Evolutionary conservation across 2,329 filamentous ascomycete species (phyloP).

Genomic region (Eutypella sp.): DNA sequence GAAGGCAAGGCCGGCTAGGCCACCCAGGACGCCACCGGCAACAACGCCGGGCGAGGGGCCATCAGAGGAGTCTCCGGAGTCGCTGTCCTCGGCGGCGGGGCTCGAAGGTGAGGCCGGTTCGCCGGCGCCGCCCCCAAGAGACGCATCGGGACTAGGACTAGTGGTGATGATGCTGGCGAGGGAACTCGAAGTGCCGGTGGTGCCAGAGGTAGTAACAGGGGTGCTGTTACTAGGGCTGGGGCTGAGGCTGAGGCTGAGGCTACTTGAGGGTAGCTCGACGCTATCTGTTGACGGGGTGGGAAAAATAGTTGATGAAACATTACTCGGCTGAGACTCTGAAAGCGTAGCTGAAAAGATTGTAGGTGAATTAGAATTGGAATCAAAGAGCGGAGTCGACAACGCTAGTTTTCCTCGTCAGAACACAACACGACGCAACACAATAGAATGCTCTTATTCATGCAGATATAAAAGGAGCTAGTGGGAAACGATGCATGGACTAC

Average conservation of each 20-base stretch:
- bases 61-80: slow-evolving; percentile 15
- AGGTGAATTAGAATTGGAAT: slow-evolving; percentile 17
- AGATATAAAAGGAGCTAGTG: too few relatives aligned
- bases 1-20: slow-evolving; percentile 54
- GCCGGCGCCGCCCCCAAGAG: slow-evolving; percentile 17
- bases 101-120: slow-evolving; percentile 19
- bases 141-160: slow-evolving; percentile 10
- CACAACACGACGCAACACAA: too few relatives aligned
- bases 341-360: slow-evolving; percentile 16
- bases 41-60: slow-evolving; percentile 31
- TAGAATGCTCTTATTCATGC: too few relatives aligned
- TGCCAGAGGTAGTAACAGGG: slow-evolving; percentile 9
- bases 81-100: slow-evolving; percentile 15
- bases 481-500: slow-evolving; percentile 2
- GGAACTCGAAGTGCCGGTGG: slow-evolving; percentile 8
- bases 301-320: background rate
- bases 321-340: slow-evolving; percentile 4
- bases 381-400: slow-evolving; percentile 14
- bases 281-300: slow-evolving; percentile 7
- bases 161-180: slow-evolving; percentile 8
- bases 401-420: too few relatives aligned
- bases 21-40: slow-evolving; percentile 53
- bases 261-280: too few relatives aligned
- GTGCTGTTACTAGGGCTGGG: slow-evolving; percentile 7
- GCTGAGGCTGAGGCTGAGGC: slow-evolving; percentile 5